phyloP scores from a whole-genome alignment of 345 rosid genomes.

The Carallia pectinifolia region DNA sequence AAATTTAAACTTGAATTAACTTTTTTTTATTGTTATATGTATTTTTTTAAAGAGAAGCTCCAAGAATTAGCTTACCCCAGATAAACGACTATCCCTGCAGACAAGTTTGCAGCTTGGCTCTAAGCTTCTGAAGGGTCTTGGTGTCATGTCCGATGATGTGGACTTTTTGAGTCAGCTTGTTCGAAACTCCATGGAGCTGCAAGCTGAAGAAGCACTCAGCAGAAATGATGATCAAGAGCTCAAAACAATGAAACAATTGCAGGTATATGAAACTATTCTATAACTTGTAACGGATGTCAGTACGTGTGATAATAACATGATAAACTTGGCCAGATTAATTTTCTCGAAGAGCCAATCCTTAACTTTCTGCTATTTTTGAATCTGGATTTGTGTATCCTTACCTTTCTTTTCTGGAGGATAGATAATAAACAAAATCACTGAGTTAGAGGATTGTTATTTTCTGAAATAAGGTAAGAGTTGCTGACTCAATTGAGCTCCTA shows the following conservation, averaged over 20 bases:
- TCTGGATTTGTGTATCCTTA: neutral
- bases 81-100: conserved; percentile 38
- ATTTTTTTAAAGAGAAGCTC: neutral
- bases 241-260: conserved; percentile 51
- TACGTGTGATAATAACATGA: too few species aligned
- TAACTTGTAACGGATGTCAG: too few species aligned
- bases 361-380: neutral
- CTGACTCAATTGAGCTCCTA: conserved; percentile 19
- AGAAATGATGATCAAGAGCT: conserved; percentile 37
- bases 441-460: neutral
- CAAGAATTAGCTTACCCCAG: conserved; percentile 3
- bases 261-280: conserved; percentile 30
- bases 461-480: conserved; percentile 37
- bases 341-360: too few species aligned
- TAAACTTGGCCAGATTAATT: too few species aligned
- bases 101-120: conserved; percentile 94
- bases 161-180: conserved; percentile 67
- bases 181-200: conserved; percentile 82
- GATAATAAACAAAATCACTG: neutral
- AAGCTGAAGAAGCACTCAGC: conserved; percentile 58
- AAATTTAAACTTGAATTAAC: neutral
- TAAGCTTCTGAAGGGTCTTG: conserved; percentile 80
- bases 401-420: too few species aligned
- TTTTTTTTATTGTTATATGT: neutral
- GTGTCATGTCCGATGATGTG: conserved; percentile 98